Percentiles rank a stretch among this genome's conserved stretches.
phyloP scores from a whole-genome alignment of 148 eudicot species.

The Rhododendron henanense region DNA sequence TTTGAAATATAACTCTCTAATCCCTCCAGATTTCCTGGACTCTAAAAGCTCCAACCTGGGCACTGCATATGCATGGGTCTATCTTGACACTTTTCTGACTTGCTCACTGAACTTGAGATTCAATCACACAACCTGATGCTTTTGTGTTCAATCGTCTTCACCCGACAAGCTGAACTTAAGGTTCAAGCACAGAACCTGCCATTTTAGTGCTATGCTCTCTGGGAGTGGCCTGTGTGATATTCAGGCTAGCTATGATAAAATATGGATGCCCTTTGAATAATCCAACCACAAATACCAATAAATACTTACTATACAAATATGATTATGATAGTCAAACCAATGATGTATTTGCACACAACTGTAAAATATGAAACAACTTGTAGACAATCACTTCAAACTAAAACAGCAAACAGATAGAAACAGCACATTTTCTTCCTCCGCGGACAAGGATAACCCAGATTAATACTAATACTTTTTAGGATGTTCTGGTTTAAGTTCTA shows the following conservation, averaged over 20 bases:
- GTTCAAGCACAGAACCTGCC: not conserved
- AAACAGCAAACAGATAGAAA: constrained; percentile 6
- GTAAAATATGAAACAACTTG: constrained; percentile 61
- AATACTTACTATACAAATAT: constrained; percentile 99
- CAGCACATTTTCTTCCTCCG: no score
- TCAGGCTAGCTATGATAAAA: constrained; percentile 16
- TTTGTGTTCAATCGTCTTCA: not conserved
- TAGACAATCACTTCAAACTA: constrained; percentile 31
- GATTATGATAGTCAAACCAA: constrained; percentile 99
- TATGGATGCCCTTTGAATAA: constrained; percentile 23
- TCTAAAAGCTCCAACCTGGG: not conserved
- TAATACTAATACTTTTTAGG: no score
- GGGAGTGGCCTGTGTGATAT: constrained; percentile 9
- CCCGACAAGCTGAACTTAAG: not conserved
- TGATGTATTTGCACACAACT: constrained; percentile 99
- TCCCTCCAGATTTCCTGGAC: not conserved
- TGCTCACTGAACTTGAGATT: constrained; percentile 1
- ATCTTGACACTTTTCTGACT: not conserved
- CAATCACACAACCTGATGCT: not conserved
- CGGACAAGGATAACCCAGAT: no score
- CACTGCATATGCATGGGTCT: constrained; percentile 1
- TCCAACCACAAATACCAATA: constrained; percentile 25
- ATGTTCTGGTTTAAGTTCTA: no score
- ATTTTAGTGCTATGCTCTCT: not conserved
- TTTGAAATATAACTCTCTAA: not conserved